Conservation (phyloP, 2,329 filamentous ascomycete genomes). For the Colletotrichum sp. region DNA sequence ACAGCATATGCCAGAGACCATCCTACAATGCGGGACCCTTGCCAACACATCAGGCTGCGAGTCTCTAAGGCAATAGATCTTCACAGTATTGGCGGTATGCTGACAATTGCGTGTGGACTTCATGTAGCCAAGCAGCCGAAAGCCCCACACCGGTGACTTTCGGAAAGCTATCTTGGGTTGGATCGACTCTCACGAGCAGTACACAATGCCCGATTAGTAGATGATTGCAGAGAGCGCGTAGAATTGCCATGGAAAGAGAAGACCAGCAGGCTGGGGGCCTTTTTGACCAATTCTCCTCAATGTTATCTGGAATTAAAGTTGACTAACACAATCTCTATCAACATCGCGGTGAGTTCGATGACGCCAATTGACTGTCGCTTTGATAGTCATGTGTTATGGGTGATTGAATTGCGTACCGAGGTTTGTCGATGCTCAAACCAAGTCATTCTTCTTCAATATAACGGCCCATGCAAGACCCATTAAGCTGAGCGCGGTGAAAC, state of each 20-base stretch:
- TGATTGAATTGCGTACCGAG: not conserved
- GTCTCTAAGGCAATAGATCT: not conserved
- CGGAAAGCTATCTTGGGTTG: not conserved
- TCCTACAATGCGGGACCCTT: not conserved
- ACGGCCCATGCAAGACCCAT: fast-evolving
- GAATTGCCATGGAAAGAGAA: not conserved
- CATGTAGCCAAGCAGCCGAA: not conserved
- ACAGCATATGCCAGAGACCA: not conserved
- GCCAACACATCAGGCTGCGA: not conserved
- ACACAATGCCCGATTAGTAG: not conserved
- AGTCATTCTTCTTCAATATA: not conserved
- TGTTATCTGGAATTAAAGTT: not conserved
- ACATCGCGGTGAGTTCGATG: not conserved
- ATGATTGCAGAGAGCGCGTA: not conserved
- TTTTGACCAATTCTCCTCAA: fast-evolving
- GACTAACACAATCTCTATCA: not conserved
- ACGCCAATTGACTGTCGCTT: not conserved
- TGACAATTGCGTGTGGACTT: not conserved
- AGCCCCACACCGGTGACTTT: not conserved
- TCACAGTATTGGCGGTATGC: not conserved
- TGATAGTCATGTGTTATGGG: fast-evolving
- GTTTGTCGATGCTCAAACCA: not conserved
- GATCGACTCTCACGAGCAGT: not conserved
- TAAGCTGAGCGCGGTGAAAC: not conserved
- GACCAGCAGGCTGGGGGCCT: not conserved